A percentile compares a stretch with the other conserved stretches of the same genome.
These are phyloP conservation scores for Teratosphaeria zuluensis DNA, from an alignment of 2,329 filamentous ascomycete species.

Conservation along the genomic window DNA sequence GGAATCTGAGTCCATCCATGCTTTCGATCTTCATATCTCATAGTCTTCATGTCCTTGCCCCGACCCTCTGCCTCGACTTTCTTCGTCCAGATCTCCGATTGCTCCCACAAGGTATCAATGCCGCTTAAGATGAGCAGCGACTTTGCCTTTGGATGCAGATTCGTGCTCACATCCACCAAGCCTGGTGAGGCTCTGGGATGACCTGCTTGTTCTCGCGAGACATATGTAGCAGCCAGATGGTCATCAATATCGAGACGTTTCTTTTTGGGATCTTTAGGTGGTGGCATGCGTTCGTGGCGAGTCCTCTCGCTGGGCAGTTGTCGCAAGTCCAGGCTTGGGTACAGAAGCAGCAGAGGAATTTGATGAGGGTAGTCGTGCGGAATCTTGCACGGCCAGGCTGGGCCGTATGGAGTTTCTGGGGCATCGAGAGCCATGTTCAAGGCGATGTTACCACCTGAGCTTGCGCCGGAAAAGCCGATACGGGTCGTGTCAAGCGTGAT, in stretches of 20 bases:
- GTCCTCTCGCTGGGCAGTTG: constrained; percentile 32
- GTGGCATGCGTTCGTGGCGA: constrained; percentile 25
- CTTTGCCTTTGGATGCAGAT: constrained; percentile 28
- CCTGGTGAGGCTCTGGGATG: constrained; percentile 35
- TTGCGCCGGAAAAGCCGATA: constrained; percentile 37
- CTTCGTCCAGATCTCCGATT: constrained; percentile 35
- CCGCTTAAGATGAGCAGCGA: constrained; percentile 34
- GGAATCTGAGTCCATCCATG: constrained; percentile 39
- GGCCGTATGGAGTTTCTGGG: constrained; percentile 14
- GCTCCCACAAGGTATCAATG: constrained; percentile 31
- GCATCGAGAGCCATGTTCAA: constrained; percentile 33
- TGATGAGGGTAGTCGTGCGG: constrained; percentile 25
- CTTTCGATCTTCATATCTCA: constrained; percentile 13
- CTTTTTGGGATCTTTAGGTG: constrained; percentile 21
- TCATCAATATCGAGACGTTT: constrained; percentile 25
- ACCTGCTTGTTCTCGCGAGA: constrained; percentile 27
- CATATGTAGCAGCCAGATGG: constrained; percentile 31
- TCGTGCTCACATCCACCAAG: constrained; percentile 16
- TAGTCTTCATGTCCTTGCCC: constrained; percentile 22
- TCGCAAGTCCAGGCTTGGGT: constrained; percentile 33
- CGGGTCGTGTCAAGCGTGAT: constrained; percentile 29
- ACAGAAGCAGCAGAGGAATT: constrained; percentile 34
- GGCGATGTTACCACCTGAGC: constrained; percentile 39
- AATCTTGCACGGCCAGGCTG: constrained; percentile 30
- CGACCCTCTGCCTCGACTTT: constrained; percentile 25